Evolutionary conservation across 2,329 filamentous ascomycete species (phyloP).

Genomic region (Ampelomyces quisqualis): DNA sequence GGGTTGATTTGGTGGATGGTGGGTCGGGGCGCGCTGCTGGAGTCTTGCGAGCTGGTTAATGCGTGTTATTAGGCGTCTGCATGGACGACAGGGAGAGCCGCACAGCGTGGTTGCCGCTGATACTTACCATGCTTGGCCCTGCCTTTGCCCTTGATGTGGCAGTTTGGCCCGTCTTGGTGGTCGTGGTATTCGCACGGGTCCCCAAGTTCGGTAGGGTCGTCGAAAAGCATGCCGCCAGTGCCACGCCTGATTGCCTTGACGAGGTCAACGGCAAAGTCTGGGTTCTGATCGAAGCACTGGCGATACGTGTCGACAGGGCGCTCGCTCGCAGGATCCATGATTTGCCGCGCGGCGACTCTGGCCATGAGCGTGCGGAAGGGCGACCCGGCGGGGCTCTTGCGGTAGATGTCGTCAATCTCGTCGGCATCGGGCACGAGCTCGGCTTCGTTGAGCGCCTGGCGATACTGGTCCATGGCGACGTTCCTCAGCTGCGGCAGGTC

Average conservation of each 20-base stretch:
- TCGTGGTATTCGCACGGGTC: constrained; percentile 55
- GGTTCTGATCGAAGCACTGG: constrained; percentile 51
- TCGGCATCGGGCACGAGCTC: constrained; percentile 56
- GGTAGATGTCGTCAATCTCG: constrained; percentile 57
- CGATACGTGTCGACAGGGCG: constrained; percentile 53
- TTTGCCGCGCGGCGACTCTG: constrained; percentile 57
- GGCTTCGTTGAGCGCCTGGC: constrained; percentile 52
- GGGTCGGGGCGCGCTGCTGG: constrained; percentile 25
- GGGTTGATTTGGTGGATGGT: constrained; percentile 34
- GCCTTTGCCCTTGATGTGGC: constrained; percentile 40
- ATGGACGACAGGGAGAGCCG: constrained; percentile 19
- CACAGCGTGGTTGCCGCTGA: constrained; percentile 20
- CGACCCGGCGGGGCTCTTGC: constrained; percentile 47
- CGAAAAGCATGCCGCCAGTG: constrained; percentile 53
- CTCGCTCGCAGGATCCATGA: constrained; percentile 57
- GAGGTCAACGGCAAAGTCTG: constrained; percentile 56
- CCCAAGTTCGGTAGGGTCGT: constrained; percentile 51
- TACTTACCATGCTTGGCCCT: constrained; percentile 43
- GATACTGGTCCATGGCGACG: constrained; percentile 56
- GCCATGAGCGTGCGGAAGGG: constrained; percentile 55
- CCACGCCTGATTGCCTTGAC: constrained; percentile 54
- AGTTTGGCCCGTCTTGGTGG: constrained; percentile 49
- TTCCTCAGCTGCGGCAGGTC: constrained; percentile 55
- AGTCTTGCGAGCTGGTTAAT: constrained; percentile 43
- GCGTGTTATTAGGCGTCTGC: constrained; percentile 34